Conservation (phyloP, 2,329 filamentous ascomycete species). For the Sclerotinia borealis region DNA sequence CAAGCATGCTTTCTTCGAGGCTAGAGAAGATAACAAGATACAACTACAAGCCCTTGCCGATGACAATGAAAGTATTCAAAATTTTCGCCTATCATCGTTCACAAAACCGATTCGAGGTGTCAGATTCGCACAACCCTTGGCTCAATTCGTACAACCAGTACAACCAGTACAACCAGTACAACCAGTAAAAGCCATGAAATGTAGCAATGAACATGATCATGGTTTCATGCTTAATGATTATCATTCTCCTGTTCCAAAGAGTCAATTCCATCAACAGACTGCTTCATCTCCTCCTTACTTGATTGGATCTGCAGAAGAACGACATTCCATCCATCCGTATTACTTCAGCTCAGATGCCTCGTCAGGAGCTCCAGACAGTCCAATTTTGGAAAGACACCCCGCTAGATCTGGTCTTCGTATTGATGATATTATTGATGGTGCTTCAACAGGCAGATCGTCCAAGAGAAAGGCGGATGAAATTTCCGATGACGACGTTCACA, state of each 20-base stretch:
- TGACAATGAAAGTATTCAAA: not conserved
- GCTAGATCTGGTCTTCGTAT: slow-evolving; percentile 28
- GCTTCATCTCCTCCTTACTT: not conserved
- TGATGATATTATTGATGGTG: slow-evolving; percentile 28
- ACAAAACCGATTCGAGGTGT: not conserved
- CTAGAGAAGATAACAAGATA: slow-evolving; percentile 29
- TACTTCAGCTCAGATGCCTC: slow-evolving; percentile 10
- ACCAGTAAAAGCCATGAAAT: not conserved
- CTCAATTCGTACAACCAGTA: not conserved
- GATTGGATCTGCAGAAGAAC: not conserved
- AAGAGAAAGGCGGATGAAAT: slow-evolving; percentile 32
- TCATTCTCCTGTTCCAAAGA: not conserved
- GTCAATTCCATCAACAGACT: not conserved
- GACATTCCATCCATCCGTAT: slow-evolving; percentile 1
- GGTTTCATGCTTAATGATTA: not conserved
- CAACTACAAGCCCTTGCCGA: slow-evolving; percentile 14
- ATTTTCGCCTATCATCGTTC: not conserved
- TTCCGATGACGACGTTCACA: slow-evolving; percentile 14
- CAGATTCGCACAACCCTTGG: not conserved
- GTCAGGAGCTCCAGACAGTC: slow-evolving; percentile 8
- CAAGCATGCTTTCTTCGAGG: slow-evolving; percentile 30
- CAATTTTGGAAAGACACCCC: slow-evolving; percentile 6
- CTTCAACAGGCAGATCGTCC: slow-evolving; percentile 9
- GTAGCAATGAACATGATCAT: not conserved
- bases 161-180: not conserved